phyloP scores from a whole-genome alignment of 768 basidiomycete genomes.

The Clathrus columnatus region DNA sequence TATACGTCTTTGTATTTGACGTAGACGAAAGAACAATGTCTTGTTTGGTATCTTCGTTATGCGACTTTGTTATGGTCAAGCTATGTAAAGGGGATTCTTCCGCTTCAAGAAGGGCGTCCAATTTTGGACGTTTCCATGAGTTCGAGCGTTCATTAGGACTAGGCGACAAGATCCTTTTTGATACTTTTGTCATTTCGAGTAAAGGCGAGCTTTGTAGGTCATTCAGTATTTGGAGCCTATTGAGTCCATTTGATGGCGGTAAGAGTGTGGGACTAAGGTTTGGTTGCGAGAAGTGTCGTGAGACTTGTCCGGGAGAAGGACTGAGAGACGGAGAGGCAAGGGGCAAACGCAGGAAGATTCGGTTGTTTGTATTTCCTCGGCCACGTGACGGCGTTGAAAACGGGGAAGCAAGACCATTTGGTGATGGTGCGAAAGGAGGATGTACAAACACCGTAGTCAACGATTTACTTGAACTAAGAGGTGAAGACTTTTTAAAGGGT shows the following conservation, averaged over 20 bases:
- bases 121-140: slow-evolving; percentile 15
- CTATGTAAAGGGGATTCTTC: too few relatives aligned
- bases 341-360: neutral
- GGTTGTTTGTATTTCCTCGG: neutral
- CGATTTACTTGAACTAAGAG: neutral
- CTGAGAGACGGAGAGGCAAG: slow-evolving; percentile 1
- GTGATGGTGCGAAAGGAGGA: neutral
- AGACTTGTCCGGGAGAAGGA: neutral
- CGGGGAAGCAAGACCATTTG: neutral
- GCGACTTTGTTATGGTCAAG: neutral
- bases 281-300: neutral
- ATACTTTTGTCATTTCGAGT: slow-evolving; percentile 2
- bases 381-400: neutral
- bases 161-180: neutral
- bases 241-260: neutral
- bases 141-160: slow-evolving; percentile 25
- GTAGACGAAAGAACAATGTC: neutral
- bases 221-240: neutral
- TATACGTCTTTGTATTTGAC: neutral
- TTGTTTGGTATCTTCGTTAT: neutral
- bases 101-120: too few relatives aligned
- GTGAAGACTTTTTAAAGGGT: neutral
- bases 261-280: neutral
- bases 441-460: neutral
- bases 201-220: neutral